Percentiles rank a stretch among this genome's conserved stretches.
Evolutionary conservation across 2,329 filamentous ascomycete genomes (phyloP).

Genomic region (Aspergillus aculeatinus): DNA sequence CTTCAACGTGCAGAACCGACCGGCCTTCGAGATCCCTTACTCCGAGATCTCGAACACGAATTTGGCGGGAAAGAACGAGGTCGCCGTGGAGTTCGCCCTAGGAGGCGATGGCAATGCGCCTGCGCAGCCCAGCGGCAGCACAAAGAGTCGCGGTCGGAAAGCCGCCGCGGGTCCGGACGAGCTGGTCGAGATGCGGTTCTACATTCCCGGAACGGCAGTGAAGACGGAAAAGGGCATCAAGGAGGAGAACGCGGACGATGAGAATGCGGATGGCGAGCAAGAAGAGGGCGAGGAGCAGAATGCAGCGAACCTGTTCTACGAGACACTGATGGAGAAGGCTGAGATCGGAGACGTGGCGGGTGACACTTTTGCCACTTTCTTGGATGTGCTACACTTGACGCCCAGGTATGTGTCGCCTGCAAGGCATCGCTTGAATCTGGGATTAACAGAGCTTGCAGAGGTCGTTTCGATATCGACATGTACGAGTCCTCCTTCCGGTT

Average conservation of each 20-base stretch:
- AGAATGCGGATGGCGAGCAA: slow-evolving; percentile 60
- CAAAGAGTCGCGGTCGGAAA: slow-evolving; percentile 76
- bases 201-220: slow-evolving; percentile 87
- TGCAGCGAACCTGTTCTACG: slow-evolving; percentile 95
- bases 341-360: slow-evolving; percentile 99
- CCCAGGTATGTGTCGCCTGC: slow-evolving; percentile 62
- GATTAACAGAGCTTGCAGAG: slow-evolving; percentile 57
- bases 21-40: slow-evolving; percentile 95
- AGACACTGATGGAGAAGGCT: slow-evolving; percentile 95
- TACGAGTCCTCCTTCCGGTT: slow-evolving; percentile 97
- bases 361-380: slow-evolving; percentile 94
- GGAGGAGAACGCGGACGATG: slow-evolving; percentile 60
- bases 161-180: slow-evolving; percentile 86
- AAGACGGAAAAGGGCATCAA: slow-evolving; percentile 69
- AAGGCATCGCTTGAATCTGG: slow-evolving; percentile 10
- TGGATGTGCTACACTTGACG: slow-evolving; percentile 94
- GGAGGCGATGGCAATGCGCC: slow-evolving; percentile 71
- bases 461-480: slow-evolving; percentile 99
- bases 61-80: slow-evolving; percentile 93
- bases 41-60: slow-evolving; percentile 98
- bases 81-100: slow-evolving; percentile 88
- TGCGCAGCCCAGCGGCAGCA: slow-evolving; percentile 69
- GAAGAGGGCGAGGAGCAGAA: slow-evolving; percentile 81
- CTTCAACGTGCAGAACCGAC: slow-evolving; percentile 96
- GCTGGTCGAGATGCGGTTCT: slow-evolving; percentile 97